Percentiles rank a stretch among this genome's conserved stretches.
phyloP scores from a whole-genome alignment of 768 basidiomycete genomes.

The Mycena pura region DNA sequence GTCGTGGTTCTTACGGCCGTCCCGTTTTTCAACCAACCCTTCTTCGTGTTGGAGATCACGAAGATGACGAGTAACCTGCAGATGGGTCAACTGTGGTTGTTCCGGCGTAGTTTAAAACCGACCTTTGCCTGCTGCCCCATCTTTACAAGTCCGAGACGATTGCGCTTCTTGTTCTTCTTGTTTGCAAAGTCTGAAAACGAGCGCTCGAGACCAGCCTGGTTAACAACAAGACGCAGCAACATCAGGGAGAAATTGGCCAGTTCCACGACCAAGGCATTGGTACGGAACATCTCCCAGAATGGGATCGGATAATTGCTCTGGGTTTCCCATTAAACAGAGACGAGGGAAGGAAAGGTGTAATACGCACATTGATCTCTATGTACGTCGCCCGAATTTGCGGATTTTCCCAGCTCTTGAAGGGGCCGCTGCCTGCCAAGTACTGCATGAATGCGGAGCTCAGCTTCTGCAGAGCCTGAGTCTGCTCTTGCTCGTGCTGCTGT shows the following conservation, averaged over 20 bases:
- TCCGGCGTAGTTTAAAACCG: no score
- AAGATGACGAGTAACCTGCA: background rate
- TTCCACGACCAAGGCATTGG: background rate
- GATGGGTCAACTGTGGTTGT: no score
- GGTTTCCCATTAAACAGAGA: no score
- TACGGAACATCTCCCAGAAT: background rate
- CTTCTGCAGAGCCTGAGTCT: background rate
- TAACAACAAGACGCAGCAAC: conserved; percentile 2
- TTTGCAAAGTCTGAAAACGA: conserved; percentile 2
- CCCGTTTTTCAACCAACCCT: background rate
- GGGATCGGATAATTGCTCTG: background rate
- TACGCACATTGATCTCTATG: background rate
- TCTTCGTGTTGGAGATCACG: background rate
- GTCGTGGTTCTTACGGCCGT: background rate
- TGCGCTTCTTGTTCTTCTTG: conserved; percentile 2
- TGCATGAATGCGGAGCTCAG: background rate
- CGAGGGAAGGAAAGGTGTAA: no score
- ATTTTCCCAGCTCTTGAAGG: background rate
- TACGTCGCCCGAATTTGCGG: background rate
- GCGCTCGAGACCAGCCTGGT: conserved; percentile 7
- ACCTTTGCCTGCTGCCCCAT: conserved; percentile 1
- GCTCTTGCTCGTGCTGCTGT: background rate
- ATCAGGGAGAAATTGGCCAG: background rate
- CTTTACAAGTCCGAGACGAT: background rate
- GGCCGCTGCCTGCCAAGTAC: background rate